Percentiles rank a stretch among this genome's conserved stretches.
phyloP scores from a whole-genome alignment of 2,329 filamentous ascomycete species.

The Ophiostoma sp. region DNA sequence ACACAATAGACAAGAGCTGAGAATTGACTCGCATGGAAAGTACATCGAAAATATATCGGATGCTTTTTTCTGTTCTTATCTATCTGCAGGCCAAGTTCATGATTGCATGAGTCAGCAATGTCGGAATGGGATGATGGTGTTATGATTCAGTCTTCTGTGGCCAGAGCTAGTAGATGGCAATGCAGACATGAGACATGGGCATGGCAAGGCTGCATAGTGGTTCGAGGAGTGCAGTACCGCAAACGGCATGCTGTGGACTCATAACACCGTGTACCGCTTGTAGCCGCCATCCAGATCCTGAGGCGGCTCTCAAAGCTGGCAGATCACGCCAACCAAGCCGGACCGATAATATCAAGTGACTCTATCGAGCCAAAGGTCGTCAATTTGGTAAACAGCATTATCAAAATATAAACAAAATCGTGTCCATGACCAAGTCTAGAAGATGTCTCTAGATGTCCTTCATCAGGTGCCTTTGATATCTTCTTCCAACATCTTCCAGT shows the following conservation, averaged over 20 bases:
- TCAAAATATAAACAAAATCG: not conserved
- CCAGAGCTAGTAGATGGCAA: not conserved
- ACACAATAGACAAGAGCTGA: not conserved
- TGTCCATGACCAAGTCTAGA: not conserved
- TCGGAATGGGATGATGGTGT: not conserved
- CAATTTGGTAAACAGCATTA: not conserved
- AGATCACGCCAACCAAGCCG: not conserved
- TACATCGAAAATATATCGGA: not conserved
- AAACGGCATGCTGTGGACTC: not conserved
- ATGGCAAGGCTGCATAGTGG: not conserved
- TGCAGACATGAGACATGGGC: not conserved
- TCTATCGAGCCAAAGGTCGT: too few relatives aligned
- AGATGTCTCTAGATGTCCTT: not conserved
- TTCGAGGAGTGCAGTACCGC: not conserved
- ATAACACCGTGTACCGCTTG: not conserved
- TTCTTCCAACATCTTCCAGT: not conserved
- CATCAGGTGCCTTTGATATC: too few relatives aligned
- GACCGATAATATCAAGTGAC: too few relatives aligned
- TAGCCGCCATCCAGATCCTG: not conserved
- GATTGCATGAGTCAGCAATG: conserved; percentile 4
- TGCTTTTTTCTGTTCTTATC: not conserved
- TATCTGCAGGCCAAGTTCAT: not conserved
- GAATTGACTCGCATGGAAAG: not conserved
- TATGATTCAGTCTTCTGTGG: not conserved
- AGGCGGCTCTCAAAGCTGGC: not conserved